A percentile compares a stretch with the other conserved stretches of the same genome.
Evolutionary conservation across 306 rosid species (phyloP).

Genomic region (Rubus idaeus): DNA sequence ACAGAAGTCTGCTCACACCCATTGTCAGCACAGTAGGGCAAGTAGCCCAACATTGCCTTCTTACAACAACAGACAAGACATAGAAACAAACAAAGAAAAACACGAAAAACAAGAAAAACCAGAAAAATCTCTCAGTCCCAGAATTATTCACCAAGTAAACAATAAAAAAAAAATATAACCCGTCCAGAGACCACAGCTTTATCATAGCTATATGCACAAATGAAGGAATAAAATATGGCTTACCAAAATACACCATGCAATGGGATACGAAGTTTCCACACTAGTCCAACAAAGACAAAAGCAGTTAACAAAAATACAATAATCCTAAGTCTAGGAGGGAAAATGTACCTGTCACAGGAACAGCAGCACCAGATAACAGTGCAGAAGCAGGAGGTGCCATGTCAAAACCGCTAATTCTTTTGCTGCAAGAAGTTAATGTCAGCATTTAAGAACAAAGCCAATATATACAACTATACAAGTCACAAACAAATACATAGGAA

Average conservation of each 20-base stretch:
- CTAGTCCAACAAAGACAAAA: slow-evolving; percentile 66
- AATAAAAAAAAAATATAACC: slow-evolving; percentile 51
- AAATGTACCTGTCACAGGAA: slow-evolving; percentile 75
- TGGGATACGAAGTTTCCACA: slow-evolving; percentile 93
- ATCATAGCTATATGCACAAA: slow-evolving; percentile 44
- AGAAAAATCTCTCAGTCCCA: slow-evolving; percentile 95
- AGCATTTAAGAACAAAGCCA: slow-evolving; percentile 30
- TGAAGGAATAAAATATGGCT: slow-evolving; percentile 70
- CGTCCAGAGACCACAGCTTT: slow-evolving; percentile 48
- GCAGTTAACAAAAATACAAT: slow-evolving; percentile 59
- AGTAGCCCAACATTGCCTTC: slow-evolving; percentile 99
- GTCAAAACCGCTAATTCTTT: slow-evolving; percentile 98
- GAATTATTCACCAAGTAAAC: slow-evolving; percentile 75
- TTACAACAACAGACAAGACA: slow-evolving; percentile 90
- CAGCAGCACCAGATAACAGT: slow-evolving; percentile 56
- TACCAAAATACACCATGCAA: slow-evolving; percentile 92
- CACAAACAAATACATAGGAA: background rate
- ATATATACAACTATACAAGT: background rate
- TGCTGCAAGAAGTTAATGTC: slow-evolving; percentile 58
- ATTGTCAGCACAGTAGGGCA: slow-evolving; percentile 99
- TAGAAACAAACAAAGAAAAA: slow-evolving; percentile 91
- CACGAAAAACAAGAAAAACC: slow-evolving; percentile 98
- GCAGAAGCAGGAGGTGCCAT: slow-evolving; percentile 98
- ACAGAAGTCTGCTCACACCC: slow-evolving; percentile 99
- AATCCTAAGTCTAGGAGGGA: slow-evolving; percentile 27